phyloP scores from a whole-genome alignment of 805 yeast species.

The Alloascoidea africana region DNA sequence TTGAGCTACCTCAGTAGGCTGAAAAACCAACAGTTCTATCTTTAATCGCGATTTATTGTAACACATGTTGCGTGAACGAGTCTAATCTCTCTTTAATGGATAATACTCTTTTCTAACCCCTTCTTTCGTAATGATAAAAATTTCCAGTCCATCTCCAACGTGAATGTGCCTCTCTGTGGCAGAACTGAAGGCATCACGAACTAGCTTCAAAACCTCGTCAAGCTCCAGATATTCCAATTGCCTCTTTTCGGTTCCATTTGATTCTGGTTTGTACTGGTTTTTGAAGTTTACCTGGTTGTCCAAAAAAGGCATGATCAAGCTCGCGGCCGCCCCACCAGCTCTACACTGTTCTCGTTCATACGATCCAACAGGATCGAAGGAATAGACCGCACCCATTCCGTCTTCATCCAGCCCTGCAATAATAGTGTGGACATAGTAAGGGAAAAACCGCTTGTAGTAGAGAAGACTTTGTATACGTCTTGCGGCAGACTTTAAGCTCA shows the following conservation, averaged over 20 bases:
- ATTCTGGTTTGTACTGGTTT: constrained; percentile 75
- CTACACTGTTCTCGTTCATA: constrained; percentile 95
- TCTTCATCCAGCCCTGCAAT: constrained; percentile 79
- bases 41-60: too few species aligned
- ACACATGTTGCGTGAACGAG: background rate
- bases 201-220: constrained; percentile 78
- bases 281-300: constrained; percentile 95
- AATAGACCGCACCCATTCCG: constrained; percentile 89
- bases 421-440: constrained; percentile 90
- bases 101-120: constrained; percentile 75
- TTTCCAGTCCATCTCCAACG: constrained; percentile 93
- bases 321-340: constrained; percentile 96
- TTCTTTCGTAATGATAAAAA: constrained; percentile 81
- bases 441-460: constrained; percentile 90
- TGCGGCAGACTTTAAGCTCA: constrained; percentile 65
- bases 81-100: constrained; percentile 77
- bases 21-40: background rate
- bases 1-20: constrained; percentile 45
- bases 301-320: constrained; percentile 91
- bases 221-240: constrained; percentile 48
- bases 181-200: constrained; percentile 86
- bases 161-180: constrained; percentile 98
- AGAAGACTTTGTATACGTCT: constrained; percentile 80
- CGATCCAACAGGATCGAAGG: constrained; percentile 96
- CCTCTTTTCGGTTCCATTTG: constrained; percentile 51